Conservation (phyloP, 768 basidiomycete species). For the Polyporus arcularius region DNA sequence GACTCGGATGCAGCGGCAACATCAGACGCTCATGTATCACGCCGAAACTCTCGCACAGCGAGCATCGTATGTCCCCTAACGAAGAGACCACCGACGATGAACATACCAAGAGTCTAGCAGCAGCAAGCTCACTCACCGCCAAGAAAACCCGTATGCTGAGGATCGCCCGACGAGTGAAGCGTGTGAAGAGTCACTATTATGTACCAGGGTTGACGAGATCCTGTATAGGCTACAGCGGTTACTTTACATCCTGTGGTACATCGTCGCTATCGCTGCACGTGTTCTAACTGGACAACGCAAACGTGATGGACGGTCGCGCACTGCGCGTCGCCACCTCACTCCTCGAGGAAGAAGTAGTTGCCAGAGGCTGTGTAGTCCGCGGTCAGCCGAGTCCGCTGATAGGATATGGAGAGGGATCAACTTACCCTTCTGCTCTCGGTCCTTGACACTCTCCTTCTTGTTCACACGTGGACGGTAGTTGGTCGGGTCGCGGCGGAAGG, state of each 20-base stretch:
- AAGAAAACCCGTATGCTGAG: too few species aligned
- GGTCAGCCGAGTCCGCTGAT: background rate
- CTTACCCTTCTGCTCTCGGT: slow-evolving; percentile 81
- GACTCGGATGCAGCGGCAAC: too few species aligned
- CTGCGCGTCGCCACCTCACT: slow-evolving; percentile 38
- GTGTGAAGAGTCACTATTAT: background rate
- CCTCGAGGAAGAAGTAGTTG: slow-evolving; percentile 93
- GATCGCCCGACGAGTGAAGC: too few species aligned
- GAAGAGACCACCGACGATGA: too few species aligned
- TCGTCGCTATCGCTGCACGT: background rate
- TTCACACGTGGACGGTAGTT: slow-evolving; percentile 90
- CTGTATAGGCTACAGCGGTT: slow-evolving; percentile 14
- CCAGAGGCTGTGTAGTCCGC: slow-evolving; percentile 54
- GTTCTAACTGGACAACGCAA: background rate
- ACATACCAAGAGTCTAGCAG: too few species aligned
- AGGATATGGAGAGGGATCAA: background rate
- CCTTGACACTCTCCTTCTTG: slow-evolving; percentile 83
- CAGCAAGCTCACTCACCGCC: too few species aligned
- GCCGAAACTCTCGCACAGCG: too few species aligned
- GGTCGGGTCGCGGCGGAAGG: slow-evolving; percentile 96
- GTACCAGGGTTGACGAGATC: background rate
- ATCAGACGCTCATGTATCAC: too few species aligned
- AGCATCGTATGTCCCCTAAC: too few species aligned
- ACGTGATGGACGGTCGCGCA: background rate
- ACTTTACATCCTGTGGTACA: slow-evolving; percentile 18